These are phyloP conservation scores for Aphanomyces astaci DNA, from an alignment of 352 stramenopile genomes.

Conservation along the genomic window DNA sequence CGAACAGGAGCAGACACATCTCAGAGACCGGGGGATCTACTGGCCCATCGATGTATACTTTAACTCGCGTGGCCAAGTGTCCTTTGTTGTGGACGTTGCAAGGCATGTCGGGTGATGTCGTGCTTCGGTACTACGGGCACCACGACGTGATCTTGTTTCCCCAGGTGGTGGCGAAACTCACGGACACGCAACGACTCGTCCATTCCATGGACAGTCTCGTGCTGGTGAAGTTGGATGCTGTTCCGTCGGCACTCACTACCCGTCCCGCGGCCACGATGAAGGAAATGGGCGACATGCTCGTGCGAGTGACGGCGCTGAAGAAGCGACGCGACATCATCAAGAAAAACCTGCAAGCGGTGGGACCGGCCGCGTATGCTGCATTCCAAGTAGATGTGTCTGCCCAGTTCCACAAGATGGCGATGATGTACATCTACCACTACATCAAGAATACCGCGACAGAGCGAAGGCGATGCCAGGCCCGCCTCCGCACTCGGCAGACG, in stretches of 20 bases:
- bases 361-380: neutral
- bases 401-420: slow-evolving; percentile 18
- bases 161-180: slow-evolving; percentile 1
- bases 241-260: neutral
- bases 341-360: neutral
- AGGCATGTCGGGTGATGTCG: neutral
- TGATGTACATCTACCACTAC: slow-evolving; percentile 7
- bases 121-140: slow-evolving; percentile 2
- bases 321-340: neutral
- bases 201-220: neutral
- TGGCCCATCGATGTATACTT: neutral
- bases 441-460: neutral
- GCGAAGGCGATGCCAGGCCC: neutral
- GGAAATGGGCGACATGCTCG: slow-evolving; percentile 2
- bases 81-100: slow-evolving; percentile 15
- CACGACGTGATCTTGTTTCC: slow-evolving; percentile 20
- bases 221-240: slow-evolving; percentile 8
- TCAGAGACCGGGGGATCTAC: neutral
- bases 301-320: neutral
- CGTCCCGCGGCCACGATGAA: neutral
- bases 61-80: slow-evolving; percentile 4
- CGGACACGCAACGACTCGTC: neutral
- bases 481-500: neutral
- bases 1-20: neutral
- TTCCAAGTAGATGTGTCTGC: neutral